Percentiles rank a stretch among this genome's conserved stretches.
These are phyloP conservation scores for Grigorovia yakushimaensis DNA, from an alignment of 805 yeast species.

Conservation along the genomic window DNA sequence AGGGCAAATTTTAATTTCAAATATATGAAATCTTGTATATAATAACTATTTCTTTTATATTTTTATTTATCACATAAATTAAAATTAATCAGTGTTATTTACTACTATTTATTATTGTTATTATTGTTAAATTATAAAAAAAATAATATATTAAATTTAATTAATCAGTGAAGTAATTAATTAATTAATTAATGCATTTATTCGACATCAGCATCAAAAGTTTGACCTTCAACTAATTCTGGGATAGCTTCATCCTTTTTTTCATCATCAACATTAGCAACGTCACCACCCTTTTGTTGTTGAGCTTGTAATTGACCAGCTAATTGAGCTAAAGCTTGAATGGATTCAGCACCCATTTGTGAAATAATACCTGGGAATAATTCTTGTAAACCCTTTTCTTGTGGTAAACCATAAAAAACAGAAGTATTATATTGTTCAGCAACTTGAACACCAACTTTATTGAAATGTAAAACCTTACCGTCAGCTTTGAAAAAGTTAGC, in stretches of 20 bases:
- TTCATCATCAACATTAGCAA: constrained; percentile 37
- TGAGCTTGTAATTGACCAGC: constrained; percentile 75
- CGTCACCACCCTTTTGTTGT: constrained; percentile 40
- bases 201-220: constrained; percentile 33
- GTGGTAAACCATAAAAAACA: constrained; percentile 91
- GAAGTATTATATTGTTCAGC: constrained; percentile 84
- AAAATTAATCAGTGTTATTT: not conserved
- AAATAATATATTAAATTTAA: not conserved
- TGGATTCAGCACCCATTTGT: constrained; percentile 92
- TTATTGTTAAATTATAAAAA: not conserved
- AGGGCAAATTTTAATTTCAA: no score
- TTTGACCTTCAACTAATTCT: constrained; percentile 32
- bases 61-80: not conserved
- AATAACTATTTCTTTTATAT: not conserved
- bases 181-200: constrained; percentile 7
- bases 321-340: constrained; percentile 77
- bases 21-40: not conserved
- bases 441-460: constrained; percentile 92
- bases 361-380: constrained; percentile 91
- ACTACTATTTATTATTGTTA: not conserved
- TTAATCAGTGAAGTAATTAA: not conserved
- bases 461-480: constrained; percentile 91
- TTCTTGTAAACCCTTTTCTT: constrained; percentile 85
- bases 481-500: constrained; percentile 96
- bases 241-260: constrained; percentile 62